Evolutionary conservation across 768 basidiomycete genomes (phyloP).

Genomic region (Fistulinella prunicolor): DNA sequence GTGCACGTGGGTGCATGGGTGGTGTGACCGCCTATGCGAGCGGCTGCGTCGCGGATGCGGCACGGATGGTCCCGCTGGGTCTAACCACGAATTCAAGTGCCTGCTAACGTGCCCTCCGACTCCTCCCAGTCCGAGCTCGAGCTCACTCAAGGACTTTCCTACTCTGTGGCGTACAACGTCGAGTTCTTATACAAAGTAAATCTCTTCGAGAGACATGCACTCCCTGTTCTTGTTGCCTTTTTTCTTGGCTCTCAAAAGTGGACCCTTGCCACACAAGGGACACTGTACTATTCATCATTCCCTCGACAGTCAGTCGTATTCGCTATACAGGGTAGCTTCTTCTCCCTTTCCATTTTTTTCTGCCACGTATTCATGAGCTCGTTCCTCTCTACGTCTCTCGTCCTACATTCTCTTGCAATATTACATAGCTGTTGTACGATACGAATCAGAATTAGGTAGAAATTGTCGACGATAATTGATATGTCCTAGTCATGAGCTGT

Average conservation of each 20-base stretch:
- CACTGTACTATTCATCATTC: neutral
- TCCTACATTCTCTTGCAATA: slow-evolving; percentile 1
- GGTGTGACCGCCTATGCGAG: slow-evolving; percentile 9
- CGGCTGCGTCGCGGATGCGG: neutral
- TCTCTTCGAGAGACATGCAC: neutral
- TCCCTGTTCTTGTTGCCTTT: neutral
- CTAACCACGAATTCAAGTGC: neutral
- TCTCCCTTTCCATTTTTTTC: neutral
- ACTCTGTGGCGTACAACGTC: slow-evolving; percentile 1
- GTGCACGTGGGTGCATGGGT: slow-evolving; percentile 22
- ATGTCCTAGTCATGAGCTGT: no score
- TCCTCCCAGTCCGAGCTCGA: neutral
- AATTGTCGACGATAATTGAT: neutral
- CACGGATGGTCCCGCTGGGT: neutral
- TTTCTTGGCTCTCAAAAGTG: neutral
- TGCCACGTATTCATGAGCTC: neutral
- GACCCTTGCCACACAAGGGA: neutral
- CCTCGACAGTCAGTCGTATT: neutral
- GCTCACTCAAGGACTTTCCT: slow-evolving; percentile 5
- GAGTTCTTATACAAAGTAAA: neutral
- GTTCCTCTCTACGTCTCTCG: neutral
- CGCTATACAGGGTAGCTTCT: neutral
- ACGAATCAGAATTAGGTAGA: slow-evolving; percentile 6
- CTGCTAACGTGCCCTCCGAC: neutral
- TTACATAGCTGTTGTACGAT: slow-evolving; percentile 10